These are phyloP conservation scores for Knoxdaviesia capensis DNA, from an alignment of 2,329 filamentous ascomycete species.

Conservation along the genomic window DNA sequence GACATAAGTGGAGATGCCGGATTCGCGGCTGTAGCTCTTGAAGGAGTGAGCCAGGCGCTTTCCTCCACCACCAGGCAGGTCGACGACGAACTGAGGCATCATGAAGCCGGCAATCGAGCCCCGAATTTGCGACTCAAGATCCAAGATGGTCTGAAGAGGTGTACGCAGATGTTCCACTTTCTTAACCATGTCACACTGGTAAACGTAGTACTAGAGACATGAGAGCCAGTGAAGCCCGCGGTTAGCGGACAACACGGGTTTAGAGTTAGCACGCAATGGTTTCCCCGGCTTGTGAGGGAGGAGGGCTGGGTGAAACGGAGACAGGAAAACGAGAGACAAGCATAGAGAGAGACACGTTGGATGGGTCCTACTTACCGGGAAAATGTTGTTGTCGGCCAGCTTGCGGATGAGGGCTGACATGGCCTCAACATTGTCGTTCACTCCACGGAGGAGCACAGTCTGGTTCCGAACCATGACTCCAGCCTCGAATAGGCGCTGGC, in stretches of 20 bases:
- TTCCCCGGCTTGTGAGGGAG: too few species aligned
- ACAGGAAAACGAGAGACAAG: too few species aligned
- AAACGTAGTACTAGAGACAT: conserved; percentile 37
- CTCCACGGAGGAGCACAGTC: conserved; percentile 33
- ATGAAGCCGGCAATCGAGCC: conserved; percentile 42
- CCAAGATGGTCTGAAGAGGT: conserved; percentile 34
- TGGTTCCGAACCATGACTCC: conserved; percentile 25
- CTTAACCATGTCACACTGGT: conserved; percentile 42
- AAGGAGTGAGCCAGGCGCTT: conserved; percentile 36
- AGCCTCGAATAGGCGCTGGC: conserved; percentile 25
- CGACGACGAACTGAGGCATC: conserved; percentile 41
- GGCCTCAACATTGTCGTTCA: conserved; percentile 33
- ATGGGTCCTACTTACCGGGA: conserved; percentile 22
- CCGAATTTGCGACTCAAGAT: conserved; percentile 34
- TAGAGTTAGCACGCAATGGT: too few species aligned
- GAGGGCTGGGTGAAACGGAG: too few species aligned
- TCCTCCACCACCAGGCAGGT: conserved; percentile 41
- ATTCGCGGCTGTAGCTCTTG: conserved; percentile 29
- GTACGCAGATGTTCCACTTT: conserved; percentile 42
- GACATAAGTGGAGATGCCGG: conserved; percentile 31
- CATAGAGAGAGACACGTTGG: too few species aligned
- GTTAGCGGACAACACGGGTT: too few species aligned
- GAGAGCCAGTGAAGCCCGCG: neutral
- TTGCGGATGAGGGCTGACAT: conserved; percentile 32
- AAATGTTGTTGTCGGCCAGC: conserved; percentile 34